Evolutionary conservation across 2,329 filamentous ascomycete genomes (phyloP).

Genomic region (Didymella sp.): DNA sequence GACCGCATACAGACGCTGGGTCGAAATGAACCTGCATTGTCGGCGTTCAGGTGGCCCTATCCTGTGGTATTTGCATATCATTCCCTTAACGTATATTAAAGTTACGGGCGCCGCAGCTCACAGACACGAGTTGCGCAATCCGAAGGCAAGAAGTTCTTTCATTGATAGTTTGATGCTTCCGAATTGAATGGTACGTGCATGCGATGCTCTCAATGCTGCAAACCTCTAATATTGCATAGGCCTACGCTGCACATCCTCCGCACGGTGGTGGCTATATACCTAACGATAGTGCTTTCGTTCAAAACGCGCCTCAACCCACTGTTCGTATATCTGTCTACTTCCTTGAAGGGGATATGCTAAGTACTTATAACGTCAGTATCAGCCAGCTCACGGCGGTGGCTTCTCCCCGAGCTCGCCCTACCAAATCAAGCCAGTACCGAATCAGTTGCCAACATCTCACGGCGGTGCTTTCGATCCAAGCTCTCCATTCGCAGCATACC

Average conservation of each 20-base stretch:
- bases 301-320: slow-evolving; percentile 6
- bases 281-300: slow-evolving; percentile 20
- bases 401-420: neutral
- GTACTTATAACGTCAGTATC: neutral
- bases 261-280: slow-evolving; percentile 37
- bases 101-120: neutral
- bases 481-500: slow-evolving; percentile 15
- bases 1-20: neutral
- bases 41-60: neutral
- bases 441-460: slow-evolving; percentile 14
- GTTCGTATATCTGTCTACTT: neutral
- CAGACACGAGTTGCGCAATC: neutral
- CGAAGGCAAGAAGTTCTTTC: neutral
- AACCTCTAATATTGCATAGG: slow-evolving; percentile 22
- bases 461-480: slow-evolving; percentile 27
- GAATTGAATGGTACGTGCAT: slow-evolving; percentile 26
- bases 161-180: neutral
- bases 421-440: neutral
- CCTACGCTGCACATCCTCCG: slow-evolving; percentile 23
- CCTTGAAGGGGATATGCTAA: too few species aligned
- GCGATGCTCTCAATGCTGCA: neutral
- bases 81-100: neutral
- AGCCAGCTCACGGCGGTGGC: slow-evolving; percentile 8
- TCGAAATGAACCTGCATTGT: neutral
- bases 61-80: neutral